Conservation (phyloP, 73 alveolate genomes). For the Paramecium primaurelia region DNA sequence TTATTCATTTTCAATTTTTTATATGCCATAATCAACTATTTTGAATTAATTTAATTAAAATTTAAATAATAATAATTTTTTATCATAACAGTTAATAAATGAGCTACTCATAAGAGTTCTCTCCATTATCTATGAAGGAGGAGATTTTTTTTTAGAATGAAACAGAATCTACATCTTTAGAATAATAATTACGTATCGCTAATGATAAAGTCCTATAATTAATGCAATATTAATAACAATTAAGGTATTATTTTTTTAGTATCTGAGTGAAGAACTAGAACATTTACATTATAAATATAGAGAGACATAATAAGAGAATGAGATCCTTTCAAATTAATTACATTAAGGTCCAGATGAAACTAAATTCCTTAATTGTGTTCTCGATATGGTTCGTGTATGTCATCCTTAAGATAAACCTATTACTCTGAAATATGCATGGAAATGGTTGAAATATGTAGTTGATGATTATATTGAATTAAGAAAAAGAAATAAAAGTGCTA, state of each 20-base stretch:
- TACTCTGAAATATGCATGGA: conserved; percentile 13
- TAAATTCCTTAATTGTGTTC: conserved; percentile 15
- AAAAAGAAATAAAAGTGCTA: neutral
- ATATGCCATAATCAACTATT: neutral
- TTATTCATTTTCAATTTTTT: neutral
- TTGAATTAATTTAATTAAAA: neutral
- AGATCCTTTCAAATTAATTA: neutral
- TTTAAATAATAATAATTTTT: no score
- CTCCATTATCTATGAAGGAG: conserved; percentile 26
- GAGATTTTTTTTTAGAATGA: neutral
- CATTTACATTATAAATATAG: neutral
- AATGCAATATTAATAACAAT: neutral
- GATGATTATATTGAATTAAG: conserved; percentile 26
- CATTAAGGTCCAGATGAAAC: neutral
- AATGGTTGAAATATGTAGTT: conserved; percentile 14
- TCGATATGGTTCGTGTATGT: conserved; percentile 32
- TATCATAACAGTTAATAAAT: neutral
- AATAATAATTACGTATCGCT: neutral
- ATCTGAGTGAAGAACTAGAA: conserved; percentile 36
- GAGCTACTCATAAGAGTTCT: conserved; percentile 40
- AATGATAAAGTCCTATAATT: neutral
- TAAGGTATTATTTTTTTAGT: neutral
- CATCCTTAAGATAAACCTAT: conserved; percentile 10
- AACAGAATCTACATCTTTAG: neutral
- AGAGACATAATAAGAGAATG: neutral